phyloP scores from a whole-genome alignment of 257 asterid genomes.

The Salvia splendens region DNA sequence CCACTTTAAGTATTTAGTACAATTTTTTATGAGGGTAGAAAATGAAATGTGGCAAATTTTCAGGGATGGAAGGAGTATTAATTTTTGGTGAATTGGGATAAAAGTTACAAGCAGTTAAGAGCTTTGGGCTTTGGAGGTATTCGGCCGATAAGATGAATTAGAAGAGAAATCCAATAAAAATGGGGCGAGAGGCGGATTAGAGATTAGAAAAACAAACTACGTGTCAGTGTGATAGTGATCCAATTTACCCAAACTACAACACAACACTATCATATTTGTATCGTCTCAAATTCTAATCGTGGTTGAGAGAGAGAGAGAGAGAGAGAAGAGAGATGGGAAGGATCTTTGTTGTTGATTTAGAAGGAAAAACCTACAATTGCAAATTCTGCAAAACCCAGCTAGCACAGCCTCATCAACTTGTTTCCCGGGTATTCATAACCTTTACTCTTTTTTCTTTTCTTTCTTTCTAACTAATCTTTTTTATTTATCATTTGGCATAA shows the following conservation, averaged over 20 bases:
- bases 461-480: background rate
- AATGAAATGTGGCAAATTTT: too few species aligned
- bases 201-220: background rate
- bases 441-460: background rate
- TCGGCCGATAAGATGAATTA: too few species aligned
- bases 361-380: constrained; percentile 73
- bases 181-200: background rate
- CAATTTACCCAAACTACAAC: too few species aligned
- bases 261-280: too few species aligned
- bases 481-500: background rate
- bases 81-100: too few species aligned
- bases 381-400: constrained; percentile 73
- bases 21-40: too few species aligned
- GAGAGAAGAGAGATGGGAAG: constrained; percentile 63
- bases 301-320: background rate
- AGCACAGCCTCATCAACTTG: constrained; percentile 54
- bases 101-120: too few species aligned
- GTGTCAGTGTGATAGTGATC: background rate
- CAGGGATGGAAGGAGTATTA: too few species aligned
- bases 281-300: too few species aligned
- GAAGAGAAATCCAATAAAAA: too few species aligned
- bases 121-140: too few species aligned
- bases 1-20: too few species aligned
- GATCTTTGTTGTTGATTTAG: constrained; percentile 64
- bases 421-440: constrained; percentile 45